phyloP scores from a whole-genome alignment of 2,329 filamentous ascomycete genomes.

The Cladophialophora exuberans region DNA sequence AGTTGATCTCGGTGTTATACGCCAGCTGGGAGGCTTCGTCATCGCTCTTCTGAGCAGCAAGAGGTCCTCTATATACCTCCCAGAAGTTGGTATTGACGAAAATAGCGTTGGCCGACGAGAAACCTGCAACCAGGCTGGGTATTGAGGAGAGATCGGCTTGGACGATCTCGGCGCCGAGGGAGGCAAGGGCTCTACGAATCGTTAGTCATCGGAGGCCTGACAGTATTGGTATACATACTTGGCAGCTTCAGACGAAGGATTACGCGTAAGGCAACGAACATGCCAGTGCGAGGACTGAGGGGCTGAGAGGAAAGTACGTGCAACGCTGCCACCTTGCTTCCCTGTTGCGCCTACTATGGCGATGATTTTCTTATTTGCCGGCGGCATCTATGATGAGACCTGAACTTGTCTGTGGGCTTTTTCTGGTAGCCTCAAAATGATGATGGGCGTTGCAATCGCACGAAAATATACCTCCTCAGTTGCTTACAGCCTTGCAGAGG shows the following conservation, averaged over 20 bases:
- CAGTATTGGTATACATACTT: slow-evolving; percentile 10
- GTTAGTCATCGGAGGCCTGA: no score
- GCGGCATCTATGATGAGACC: not conserved
- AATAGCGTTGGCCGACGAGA: slow-evolving; percentile 9
- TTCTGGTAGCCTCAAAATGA: not conserved
- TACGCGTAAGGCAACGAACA: slow-evolving; percentile 19
- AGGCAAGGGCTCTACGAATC: slow-evolving; percentile 2
- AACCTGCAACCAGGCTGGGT: slow-evolving; percentile 3
- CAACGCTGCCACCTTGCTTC: slow-evolving; percentile 14
- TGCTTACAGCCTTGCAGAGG: slow-evolving; percentile 3
- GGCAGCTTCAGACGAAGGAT: slow-evolving; percentile 17
- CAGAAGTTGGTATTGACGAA: slow-evolving; percentile 19
- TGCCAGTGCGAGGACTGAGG: slow-evolving; percentile 12
- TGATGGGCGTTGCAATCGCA: not conserved
- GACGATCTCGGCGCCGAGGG: slow-evolving; percentile 13
- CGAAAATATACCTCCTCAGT: slow-evolving; percentile 1
- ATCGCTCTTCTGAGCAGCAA: not conserved
- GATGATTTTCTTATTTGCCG: slow-evolving; percentile 13
- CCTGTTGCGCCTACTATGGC: slow-evolving; percentile 18
- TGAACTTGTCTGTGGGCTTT: not conserved
- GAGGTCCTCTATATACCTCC: slow-evolving; percentile 8
- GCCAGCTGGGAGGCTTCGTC: slow-evolving; percentile 11
- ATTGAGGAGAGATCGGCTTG: slow-evolving; percentile 17
- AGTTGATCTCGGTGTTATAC: slow-evolving; percentile 13
- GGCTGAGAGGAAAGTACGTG: slow-evolving; percentile 15